A percentile compares a stretch with the other conserved stretches of the same genome.
Conservation (phyloP, 2,329 filamentous ascomycete species). For the Phaeoacremonium minimum region DNA sequence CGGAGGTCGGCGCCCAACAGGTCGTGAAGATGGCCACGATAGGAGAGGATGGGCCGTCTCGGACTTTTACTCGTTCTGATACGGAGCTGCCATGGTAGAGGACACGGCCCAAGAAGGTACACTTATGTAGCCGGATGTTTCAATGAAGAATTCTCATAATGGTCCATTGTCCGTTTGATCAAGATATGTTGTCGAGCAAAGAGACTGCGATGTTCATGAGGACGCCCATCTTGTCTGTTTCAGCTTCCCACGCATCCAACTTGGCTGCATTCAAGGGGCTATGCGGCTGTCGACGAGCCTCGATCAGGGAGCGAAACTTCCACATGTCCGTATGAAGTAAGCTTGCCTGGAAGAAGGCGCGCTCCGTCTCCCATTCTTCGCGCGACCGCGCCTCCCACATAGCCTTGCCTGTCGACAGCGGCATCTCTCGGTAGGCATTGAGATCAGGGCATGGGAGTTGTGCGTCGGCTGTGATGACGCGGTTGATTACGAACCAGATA, state of each 20-base stretch:
- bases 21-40: slow-evolving; percentile 16
- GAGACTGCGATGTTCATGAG: neutral
- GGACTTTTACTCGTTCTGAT: slow-evolving; percentile 13
- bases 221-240: neutral
- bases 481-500: neutral
- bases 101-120: no score
- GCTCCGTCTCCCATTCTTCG: neutral
- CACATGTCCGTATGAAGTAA: neutral
- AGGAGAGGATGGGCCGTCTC: slow-evolving; percentile 15
- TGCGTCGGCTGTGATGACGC: neutral
- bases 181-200: neutral
- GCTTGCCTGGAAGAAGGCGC: neutral
- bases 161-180: no score
- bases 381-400: neutral
- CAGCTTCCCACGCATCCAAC: neutral
- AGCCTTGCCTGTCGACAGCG: neutral
- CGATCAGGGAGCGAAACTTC: neutral
- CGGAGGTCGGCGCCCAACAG: slow-evolving; percentile 15
- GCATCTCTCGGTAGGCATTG: neutral
- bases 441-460: neutral
- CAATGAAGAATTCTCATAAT: no score
- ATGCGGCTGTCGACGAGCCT: neutral
- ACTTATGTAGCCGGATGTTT: no score
- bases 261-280: neutral
- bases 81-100: slow-evolving; percentile 12